Base-by-base conservation (phyloP, 2,329 filamentous ascomycete species). In the Coleophoma eucalyptorum region DNA sequence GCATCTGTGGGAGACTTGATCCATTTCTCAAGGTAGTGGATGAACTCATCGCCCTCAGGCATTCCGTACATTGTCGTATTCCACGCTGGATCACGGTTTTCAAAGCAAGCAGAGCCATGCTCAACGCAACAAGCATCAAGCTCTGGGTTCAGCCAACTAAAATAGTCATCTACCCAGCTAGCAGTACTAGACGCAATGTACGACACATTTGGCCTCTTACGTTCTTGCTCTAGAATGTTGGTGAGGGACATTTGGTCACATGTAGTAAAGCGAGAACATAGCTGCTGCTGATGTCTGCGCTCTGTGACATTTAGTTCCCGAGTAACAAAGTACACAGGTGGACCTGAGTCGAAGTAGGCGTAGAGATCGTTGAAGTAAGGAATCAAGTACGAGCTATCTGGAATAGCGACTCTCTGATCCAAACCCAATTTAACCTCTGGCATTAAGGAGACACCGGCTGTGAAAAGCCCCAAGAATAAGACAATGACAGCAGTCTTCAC, bases 321-420 rank as follows among this genome's bases (percentile, higher is more conserved):
- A 3, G 92, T 90, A 43, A 99, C 90, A 67, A 99, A 99, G 69
- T 97, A 99, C 7, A 99, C 91, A 0, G 94, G 94, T 45, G 94
- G 93, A 0, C 94, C 95, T 15, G 85, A 86, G 54, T 92, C 89
- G 61, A 97, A 87, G 66, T 99, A 99, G 53, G 84, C 84, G 67
- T 97, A 96, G 31, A 99, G 75, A 66, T 99, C 94, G 63, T 97
- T 91, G 71, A 99, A 99, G 69, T 96, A 99, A 10, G 88, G 83
- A 55, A 99, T 96, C 46, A 99, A 76, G 66, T 99, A 99, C 1
- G 93, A 97, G 62, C 90, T 92, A 57, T 89, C 89, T 0, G 94
- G 94, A 51, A 99, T 88, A 11, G 94, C 94, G 49, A 97, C 93
- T 16, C 94, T 85, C 71, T 99, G 94, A 64, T 99, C 94, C 26